Conservation (phyloP, 2,329 filamentous ascomycete species). For the Cordyceps farinosa region DNA sequence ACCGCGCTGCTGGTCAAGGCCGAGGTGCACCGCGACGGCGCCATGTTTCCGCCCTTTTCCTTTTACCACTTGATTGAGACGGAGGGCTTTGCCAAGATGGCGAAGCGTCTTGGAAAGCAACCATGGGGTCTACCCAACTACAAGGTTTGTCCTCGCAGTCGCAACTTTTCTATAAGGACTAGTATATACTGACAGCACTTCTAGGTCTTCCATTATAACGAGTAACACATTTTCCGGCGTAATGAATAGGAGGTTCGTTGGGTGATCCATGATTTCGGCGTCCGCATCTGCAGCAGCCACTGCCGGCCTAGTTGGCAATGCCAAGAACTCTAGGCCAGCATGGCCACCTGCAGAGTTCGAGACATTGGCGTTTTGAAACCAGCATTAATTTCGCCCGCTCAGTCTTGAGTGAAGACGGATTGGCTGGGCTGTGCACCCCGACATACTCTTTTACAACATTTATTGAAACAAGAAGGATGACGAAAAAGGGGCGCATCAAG, state of each 20-base stretch:
- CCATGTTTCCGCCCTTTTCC: conserved; percentile 95
- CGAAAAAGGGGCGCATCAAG: conserved; percentile 4
- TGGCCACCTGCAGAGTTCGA: background rate
- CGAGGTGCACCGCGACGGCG: conserved; percentile 92
- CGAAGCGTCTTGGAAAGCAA: conserved; percentile 78
- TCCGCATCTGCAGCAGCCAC: background rate
- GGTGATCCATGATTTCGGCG: conserved; percentile 8
- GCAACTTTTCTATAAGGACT: background rate
- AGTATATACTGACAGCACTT: conserved; percentile 13
- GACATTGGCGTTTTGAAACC: conserved; percentile 7
- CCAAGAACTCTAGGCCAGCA: background rate
- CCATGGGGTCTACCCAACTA: conserved; percentile 93
- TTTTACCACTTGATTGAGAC: conserved; percentile 98
- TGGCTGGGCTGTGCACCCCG: background rate
- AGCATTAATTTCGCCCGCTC: background rate
- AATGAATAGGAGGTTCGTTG: conserved; percentile 12
- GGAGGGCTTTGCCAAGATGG: conserved; percentile 98
- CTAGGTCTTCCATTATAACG: conserved; percentile 16
- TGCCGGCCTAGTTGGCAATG: background rate
- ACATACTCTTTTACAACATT: background rate
- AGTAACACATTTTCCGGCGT: conserved; percentile 17
- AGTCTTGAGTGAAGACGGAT: background rate
- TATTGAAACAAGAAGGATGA: background rate
- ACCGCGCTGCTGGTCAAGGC: conserved; percentile 92
- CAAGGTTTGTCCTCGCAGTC: conserved; percentile 59